Conservation (phyloP, 148 eudicot species). For the Nepenthes mirabilis region DNA sequence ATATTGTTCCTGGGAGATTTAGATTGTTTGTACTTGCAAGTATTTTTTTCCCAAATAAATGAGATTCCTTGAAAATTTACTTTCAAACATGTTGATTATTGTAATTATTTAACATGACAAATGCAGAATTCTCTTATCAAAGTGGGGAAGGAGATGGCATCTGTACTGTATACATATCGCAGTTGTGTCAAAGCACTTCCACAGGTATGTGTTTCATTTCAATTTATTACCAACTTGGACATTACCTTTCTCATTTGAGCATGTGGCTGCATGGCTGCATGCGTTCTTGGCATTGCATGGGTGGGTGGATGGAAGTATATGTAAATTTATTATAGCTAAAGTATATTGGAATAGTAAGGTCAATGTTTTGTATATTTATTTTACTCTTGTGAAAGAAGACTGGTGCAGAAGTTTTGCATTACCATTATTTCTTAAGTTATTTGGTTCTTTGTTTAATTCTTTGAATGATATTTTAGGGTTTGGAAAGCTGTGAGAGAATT, state of each 20-base stretch:
- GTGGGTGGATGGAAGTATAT: no score
- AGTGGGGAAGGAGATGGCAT: conserved; percentile 91
- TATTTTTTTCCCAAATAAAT: no score
- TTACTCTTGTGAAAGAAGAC: not conserved
- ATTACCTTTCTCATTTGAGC: not conserved
- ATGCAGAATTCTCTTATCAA: conserved; percentile 70
- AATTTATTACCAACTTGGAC: not conserved
- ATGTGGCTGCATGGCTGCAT: not conserved
- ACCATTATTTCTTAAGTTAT: no score
- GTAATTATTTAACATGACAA: conserved; percentile 4
- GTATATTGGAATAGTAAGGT: no score
- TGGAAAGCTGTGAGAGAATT: not conserved
- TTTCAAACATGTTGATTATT: not conserved
- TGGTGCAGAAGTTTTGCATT: not conserved
- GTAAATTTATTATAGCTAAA: no score
- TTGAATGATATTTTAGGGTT: not conserved
- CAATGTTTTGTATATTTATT: not conserved
- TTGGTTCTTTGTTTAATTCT: no score
- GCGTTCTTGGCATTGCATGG: not conserved
- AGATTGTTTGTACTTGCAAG: not conserved
- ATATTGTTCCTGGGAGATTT: not conserved
- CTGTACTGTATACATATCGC: conserved; percentile 86
- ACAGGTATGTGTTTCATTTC: conserved; percentile 36
- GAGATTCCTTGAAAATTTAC: not conserved
- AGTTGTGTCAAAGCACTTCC: conserved; percentile 99